A percentile compares a stretch with the other conserved stretches of the same genome.
These are phyloP conservation scores for Auricularia sp. DNA, from an alignment of 768 basidiomycete species.

Conservation along the genomic window DNA sequence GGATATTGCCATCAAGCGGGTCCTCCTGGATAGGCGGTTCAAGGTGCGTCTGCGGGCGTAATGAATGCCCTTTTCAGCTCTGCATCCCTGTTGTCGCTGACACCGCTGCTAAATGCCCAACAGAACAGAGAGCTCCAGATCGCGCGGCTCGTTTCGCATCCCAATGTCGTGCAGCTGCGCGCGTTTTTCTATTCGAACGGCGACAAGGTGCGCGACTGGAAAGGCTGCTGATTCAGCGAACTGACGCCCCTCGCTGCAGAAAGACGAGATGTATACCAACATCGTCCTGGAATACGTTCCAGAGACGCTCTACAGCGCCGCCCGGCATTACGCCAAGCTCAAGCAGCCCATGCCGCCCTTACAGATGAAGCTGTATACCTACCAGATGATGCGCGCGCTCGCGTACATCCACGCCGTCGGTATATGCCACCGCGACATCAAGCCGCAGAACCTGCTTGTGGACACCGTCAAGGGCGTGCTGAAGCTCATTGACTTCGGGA, in stretches of 20 bases:
- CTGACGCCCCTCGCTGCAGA: slow-evolving; percentile 38
- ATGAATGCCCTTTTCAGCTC: background rate
- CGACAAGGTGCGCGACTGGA: slow-evolving; percentile 67
- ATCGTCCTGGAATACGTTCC: slow-evolving; percentile 98
- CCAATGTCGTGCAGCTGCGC: slow-evolving; percentile 94
- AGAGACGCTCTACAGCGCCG: slow-evolving; percentile 97
- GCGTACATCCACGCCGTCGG: slow-evolving; percentile 99
- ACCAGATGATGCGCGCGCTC: slow-evolving; percentile 93
- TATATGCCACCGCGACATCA: slow-evolving; percentile 99
- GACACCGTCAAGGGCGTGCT: slow-evolving; percentile 95
- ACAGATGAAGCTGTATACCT: slow-evolving; percentile 99
- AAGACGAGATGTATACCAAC: slow-evolving; percentile 99
- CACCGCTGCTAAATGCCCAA: background rate
- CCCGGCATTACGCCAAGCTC: slow-evolving; percentile 97
- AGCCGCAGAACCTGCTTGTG: slow-evolving; percentile 95
- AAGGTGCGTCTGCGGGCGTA: slow-evolving; percentile 55
- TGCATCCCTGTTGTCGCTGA: slow-evolving; percentile 2
- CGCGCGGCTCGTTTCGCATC: slow-evolving; percentile 93
- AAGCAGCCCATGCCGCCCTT: slow-evolving; percentile 99
- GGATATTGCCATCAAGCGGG: slow-evolving; percentile 99
- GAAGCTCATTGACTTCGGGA: slow-evolving; percentile 98
- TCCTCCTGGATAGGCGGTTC: slow-evolving; percentile 99
- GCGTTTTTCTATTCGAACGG: slow-evolving; percentile 99
- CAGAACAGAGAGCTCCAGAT: slow-evolving; percentile 99
- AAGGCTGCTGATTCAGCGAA: background rate